phyloP scores from a whole-genome alignment of 2,329 filamentous ascomycete species.

The Diaporthe helianthi region DNA sequence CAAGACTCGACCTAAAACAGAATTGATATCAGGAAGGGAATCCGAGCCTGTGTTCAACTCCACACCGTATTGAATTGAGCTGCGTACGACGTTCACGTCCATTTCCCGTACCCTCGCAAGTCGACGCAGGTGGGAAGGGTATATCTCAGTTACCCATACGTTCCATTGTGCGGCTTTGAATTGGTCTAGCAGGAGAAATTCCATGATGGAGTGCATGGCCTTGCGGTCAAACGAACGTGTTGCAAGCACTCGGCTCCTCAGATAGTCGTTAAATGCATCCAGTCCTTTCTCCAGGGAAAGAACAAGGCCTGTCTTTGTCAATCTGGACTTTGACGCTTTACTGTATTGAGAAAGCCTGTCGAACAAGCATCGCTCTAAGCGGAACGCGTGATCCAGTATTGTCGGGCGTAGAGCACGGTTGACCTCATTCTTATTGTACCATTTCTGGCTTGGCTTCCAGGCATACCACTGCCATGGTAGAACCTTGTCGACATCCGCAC shows the following conservation, averaged over 20 bases:
- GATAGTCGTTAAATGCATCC: neutral
- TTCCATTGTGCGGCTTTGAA: too few species aligned
- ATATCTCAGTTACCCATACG: too few species aligned
- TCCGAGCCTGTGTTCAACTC: too few species aligned
- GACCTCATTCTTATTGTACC: neutral
- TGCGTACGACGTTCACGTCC: too few species aligned
- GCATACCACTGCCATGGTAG: neutral
- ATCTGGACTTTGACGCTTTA: neutral
- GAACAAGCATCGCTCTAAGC: neutral
- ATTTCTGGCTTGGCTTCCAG: neutral
- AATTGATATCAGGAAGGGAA: neutral
- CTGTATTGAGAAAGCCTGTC: neutral
- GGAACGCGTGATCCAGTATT: neutral
- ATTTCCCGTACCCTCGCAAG: too few species aligned
- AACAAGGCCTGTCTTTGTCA: neutral
- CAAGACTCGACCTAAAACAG: neutral
- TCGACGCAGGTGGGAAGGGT: too few species aligned
- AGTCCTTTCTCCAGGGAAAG: neutral
- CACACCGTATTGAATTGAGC: too few species aligned
- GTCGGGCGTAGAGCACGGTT: neutral
- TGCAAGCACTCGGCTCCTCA: neutral
- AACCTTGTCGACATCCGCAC: neutral
- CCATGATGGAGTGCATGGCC: neutral
- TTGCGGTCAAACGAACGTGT: neutral
- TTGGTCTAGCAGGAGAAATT: neutral